Evolutionary conservation across 805 yeast genomes (phyloP).

Genomic region (Spathaspora sp.): DNA sequence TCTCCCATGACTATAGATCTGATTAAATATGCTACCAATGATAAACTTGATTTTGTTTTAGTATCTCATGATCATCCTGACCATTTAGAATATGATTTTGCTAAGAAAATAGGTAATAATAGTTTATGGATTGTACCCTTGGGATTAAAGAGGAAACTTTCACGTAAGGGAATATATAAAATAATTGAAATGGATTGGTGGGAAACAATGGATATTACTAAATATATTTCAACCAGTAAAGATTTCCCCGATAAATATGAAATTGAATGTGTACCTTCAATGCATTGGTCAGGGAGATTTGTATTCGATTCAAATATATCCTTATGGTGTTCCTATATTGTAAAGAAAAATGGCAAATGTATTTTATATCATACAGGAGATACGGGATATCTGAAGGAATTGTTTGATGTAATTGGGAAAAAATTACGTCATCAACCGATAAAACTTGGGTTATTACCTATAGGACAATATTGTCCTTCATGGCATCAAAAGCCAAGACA

Average conservation of each 20-base stretch:
- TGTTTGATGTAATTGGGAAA: constrained; percentile 64
- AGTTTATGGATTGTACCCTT: constrained; percentile 84
- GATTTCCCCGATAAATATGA: constrained; percentile 54
- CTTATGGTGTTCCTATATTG: constrained; percentile 84
- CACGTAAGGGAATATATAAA: constrained; percentile 54
- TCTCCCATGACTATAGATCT: constrained; percentile 65
- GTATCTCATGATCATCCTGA: constrained; percentile 97
- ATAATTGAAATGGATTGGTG: constrained; percentile 90
- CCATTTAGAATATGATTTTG: constrained; percentile 71
- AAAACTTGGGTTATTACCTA: constrained; percentile 71
- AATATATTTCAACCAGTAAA: constrained; percentile 36
- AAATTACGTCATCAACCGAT: constrained; percentile 49
- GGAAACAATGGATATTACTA: constrained; percentile 47
- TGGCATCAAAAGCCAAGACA: constrained; percentile 94
- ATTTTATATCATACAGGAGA: constrained; percentile 91
- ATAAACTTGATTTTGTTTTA: constrained; percentile 61
- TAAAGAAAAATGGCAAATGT: constrained; percentile 65
- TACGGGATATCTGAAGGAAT: constrained; percentile 79
- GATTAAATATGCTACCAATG: constrained; percentile 47
- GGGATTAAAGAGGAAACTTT: constrained; percentile 65
- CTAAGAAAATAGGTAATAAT: constrained; percentile 47
- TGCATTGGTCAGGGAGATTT: constrained; percentile 94
- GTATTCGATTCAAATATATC: constrained; percentile 77
- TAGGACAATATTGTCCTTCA: constrained; percentile 92
- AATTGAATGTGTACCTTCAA: constrained; percentile 85